phyloP scores from a whole-genome alignment of 1,284 basidiomycete species.

The Cystobasidium pallidum region DNA sequence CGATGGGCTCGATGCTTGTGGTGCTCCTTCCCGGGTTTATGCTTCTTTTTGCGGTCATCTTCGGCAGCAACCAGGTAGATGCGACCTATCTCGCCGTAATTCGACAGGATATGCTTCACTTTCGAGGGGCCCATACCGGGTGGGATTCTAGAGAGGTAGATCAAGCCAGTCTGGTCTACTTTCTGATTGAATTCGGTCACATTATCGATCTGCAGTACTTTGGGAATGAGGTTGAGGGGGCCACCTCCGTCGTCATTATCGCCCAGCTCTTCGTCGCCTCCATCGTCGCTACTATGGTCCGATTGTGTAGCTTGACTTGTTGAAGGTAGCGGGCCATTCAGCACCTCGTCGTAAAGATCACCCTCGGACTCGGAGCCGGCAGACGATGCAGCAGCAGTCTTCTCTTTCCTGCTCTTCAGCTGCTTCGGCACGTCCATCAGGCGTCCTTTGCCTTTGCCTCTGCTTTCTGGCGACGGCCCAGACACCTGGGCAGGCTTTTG shows the following conservation, averaged over 20 bases:
- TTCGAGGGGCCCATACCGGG: constrained; percentile 99
- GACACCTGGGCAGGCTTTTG: not conserved
- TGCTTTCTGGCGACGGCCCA: not conserved
- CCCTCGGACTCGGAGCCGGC: constrained; percentile 12
- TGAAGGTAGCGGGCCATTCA: constrained; percentile 41
- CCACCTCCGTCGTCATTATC: not conserved
- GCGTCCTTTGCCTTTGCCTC: constrained; percentile 34
- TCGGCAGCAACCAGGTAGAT: constrained; percentile 51
- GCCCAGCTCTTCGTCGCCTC: not conserved
- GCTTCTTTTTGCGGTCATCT: constrained; percentile 30
- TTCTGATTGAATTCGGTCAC: constrained; percentile 25
- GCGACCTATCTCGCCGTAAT: constrained; percentile 53
- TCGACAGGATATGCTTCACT: constrained; percentile 76
- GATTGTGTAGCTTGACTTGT: constrained; percentile 12
- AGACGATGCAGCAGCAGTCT: not conserved
- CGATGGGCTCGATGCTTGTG: constrained; percentile 64
- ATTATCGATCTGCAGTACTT: constrained; percentile 24
- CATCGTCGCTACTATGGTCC: not conserved
- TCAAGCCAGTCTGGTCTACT: constrained; percentile 59
- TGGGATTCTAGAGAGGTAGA: constrained; percentile 95
- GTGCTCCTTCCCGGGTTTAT: constrained; percentile 63
- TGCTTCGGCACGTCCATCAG: not conserved
- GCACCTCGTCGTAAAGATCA: constrained; percentile 38
- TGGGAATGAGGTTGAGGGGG: constrained; percentile 21
- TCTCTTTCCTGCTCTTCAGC: constrained; percentile 13